These are phyloP conservation scores for Meyerozyma sp. DNA, from an alignment of 1,139 yeast genomes.

Conservation along the genomic window DNA sequence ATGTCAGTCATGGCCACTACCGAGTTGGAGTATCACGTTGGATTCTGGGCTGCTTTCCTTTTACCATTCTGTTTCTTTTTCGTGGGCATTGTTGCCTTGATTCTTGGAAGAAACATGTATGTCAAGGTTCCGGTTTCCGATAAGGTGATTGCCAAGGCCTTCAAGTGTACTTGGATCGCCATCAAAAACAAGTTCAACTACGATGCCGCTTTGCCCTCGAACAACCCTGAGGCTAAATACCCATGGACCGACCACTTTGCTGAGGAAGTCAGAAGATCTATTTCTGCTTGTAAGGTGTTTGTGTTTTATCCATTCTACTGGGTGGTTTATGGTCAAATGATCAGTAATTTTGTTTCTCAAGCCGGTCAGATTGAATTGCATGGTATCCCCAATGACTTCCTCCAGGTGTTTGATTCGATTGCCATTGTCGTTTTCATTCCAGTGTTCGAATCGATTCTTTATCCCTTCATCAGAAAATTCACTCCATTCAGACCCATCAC, in stretches of 20 bases:
- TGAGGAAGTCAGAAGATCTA: conserved; percentile 55
- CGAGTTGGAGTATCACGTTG: conserved; percentile 30
- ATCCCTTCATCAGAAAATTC: conserved; percentile 51
- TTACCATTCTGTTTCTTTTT: conserved; percentile 66
- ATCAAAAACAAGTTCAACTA: conserved; percentile 45
- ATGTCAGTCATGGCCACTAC: conserved; percentile 40
- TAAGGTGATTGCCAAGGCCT: conserved; percentile 53
- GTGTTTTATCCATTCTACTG: conserved; percentile 59
- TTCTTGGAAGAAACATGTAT: conserved; percentile 53
- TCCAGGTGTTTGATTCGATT: conserved; percentile 59
- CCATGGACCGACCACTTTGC: conserved; percentile 60
- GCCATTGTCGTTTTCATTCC: conserved; percentile 61
- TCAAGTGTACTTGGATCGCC: conserved; percentile 44
- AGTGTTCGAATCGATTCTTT: conserved; percentile 45
- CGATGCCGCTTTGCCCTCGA: conserved; percentile 52
- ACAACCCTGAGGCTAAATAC: conserved; percentile 34
- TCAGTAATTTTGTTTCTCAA: conserved; percentile 58
- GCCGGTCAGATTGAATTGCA: conserved; percentile 63
- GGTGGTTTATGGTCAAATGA: conserved; percentile 66
- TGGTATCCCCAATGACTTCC: conserved; percentile 61
- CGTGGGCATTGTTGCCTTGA: conserved; percentile 51
- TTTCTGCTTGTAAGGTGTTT: conserved; percentile 61
- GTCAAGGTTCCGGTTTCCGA: conserved; percentile 61
- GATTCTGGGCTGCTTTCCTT: conserved; percentile 42
- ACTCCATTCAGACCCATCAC: conserved; percentile 66